Conservation (phyloP, 148 eudicot species). For the Arctostaphylos glauca region DNA sequence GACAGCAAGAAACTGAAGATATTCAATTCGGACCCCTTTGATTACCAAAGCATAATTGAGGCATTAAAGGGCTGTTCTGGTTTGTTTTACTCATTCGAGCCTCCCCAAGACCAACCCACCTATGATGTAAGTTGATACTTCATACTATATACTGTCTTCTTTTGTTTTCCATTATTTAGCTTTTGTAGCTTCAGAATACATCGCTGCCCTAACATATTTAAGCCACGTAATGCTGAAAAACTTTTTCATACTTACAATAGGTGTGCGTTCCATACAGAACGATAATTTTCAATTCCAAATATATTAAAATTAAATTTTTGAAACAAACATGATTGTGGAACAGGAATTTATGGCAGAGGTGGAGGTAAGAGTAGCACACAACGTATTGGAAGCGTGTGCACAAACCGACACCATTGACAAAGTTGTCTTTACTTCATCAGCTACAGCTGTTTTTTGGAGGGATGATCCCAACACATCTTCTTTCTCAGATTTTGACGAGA, state of each 20-base stretch:
- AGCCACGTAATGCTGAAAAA: no score
- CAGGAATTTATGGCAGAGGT: conserved; percentile 14
- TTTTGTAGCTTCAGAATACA: no score
- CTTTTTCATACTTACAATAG: no score
- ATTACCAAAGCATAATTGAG: conserved; percentile 73
- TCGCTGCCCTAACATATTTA: no score
- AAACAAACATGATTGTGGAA: no score
- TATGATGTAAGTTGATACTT: conserved; percentile 56
- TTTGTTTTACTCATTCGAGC: conserved; percentile 80
- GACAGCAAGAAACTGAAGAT: conserved; percentile 45
- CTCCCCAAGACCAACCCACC: conserved; percentile 52
- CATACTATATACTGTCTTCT: neutral
- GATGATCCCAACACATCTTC: conserved; percentile 33
- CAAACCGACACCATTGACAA: conserved; percentile 57
- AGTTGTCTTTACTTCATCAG: conserved; percentile 65
- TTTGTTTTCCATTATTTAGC: no score
- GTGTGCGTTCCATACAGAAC: no score
- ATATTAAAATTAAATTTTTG: no score
- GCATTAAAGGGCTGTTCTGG: conserved; percentile 78
- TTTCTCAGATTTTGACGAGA: conserved; percentile 38
- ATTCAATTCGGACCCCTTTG: conserved; percentile 60
- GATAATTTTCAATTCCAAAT: no score
- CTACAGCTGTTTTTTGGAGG: conserved; percentile 58
- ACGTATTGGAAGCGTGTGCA: conserved; percentile 78
- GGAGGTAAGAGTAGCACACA: conserved; percentile 68